A percentile compares a stretch with the other conserved stretches of the same genome.
Conservation (phyloP, 129 eudicot species). For the Tagetes erecta region DNA sequence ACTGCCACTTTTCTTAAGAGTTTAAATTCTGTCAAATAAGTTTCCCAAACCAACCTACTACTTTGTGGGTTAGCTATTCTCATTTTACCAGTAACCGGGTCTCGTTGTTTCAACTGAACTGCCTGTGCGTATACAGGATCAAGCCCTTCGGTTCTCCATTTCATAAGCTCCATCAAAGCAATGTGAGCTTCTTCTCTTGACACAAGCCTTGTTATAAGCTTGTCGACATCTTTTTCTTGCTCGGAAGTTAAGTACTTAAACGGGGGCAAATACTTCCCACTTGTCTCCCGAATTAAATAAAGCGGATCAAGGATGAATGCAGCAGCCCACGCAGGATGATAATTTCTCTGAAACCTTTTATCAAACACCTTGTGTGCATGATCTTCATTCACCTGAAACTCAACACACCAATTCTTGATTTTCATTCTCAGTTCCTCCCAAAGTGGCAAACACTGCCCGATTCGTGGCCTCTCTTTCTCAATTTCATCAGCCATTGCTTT, state of each 20-base stretch:
- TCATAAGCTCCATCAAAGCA: slow-evolving; percentile 90
- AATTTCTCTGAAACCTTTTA: slow-evolving; percentile 66
- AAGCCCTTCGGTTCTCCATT: slow-evolving; percentile 93
- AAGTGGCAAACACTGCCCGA: slow-evolving; percentile 82
- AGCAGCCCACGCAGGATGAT: slow-evolving; percentile 94
- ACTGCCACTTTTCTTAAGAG: slow-evolving; percentile 80
- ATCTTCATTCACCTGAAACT: slow-evolving; percentile 55
- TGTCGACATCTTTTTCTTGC: slow-evolving; percentile 86
- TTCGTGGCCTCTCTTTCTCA: slow-evolving; percentile 61
- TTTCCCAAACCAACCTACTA: slow-evolving; percentile 90
- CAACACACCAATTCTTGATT: slow-evolving; percentile 68
- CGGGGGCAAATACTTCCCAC: slow-evolving; percentile 88
- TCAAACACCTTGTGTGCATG: slow-evolving; percentile 62
- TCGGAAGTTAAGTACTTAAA: slow-evolving; percentile 69
- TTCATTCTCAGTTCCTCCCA: slow-evolving; percentile 77
- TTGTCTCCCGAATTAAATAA: slow-evolving; percentile 62
- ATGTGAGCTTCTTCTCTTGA: slow-evolving; percentile 83
- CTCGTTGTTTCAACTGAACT: slow-evolving; percentile 79
- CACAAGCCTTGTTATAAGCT: slow-evolving; percentile 73
- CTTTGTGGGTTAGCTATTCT: slow-evolving; percentile 79
- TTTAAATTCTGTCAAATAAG: slow-evolving; percentile 75
- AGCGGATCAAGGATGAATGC: slow-evolving; percentile 85
- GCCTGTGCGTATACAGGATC: slow-evolving; percentile 93
- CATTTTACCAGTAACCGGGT: slow-evolving; percentile 75
- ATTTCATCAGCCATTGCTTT: slow-evolving; percentile 62